Conservation (phyloP, 805 yeast genomes). For the Yarrowia sp. region DNA sequence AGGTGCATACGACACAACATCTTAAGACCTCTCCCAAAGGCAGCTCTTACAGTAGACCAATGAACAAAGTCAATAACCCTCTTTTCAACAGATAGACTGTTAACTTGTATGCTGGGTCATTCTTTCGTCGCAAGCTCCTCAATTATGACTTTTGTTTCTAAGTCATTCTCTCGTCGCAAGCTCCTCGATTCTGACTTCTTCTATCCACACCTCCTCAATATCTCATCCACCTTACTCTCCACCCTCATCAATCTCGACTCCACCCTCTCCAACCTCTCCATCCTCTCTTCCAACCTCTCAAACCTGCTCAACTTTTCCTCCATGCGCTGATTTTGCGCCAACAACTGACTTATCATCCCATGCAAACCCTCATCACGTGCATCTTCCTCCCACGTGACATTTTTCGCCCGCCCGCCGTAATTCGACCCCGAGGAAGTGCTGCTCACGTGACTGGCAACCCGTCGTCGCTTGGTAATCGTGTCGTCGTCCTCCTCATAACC, state of each 20-base stretch:
- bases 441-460: not conserved
- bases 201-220: constrained; percentile 14
- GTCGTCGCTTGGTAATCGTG: constrained; percentile 11
- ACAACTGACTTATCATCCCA: not conserved
- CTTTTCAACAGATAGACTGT: no score
- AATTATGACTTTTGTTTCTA: no score
- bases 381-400: constrained; percentile 18
- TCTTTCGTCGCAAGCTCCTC: no score
- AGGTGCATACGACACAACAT: no score
- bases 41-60: no score
- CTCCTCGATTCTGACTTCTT: no score
- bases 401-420: not conserved
- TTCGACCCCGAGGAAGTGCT: not conserved
- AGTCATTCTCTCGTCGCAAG: no score
- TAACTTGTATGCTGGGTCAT: no score
- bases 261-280: constrained; percentile 16
- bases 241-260: constrained; percentile 4
- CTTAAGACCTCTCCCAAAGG: no score
- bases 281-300: not conserved
- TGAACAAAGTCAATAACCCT: no score
- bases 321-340: constrained; percentile 2
- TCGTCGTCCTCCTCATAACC: constrained; percentile 9
- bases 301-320: constrained; percentile 10
- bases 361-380: not conserved
- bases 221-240: constrained; percentile 20